Evolutionary conservation across 179 eudicot species (phyloP), one percentile per base, ranked within the genome.

Genomic region (Corrigiola litoralis): DNA sequence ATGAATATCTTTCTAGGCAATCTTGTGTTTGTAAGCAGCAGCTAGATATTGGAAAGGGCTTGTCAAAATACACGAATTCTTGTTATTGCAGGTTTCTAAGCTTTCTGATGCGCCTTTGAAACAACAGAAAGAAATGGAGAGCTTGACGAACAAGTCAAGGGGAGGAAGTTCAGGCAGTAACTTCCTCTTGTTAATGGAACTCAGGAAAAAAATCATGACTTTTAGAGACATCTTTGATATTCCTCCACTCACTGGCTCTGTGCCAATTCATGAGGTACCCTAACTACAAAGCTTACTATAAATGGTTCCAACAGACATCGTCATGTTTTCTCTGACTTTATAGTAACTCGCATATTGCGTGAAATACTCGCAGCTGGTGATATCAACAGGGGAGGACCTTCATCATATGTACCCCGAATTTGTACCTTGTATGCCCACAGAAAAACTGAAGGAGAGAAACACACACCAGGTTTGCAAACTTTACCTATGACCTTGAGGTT

Each of bases 191-290:
- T 77, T 83, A 80, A 83, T 77, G 71, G 90, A 86, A 68, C 76
- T 94, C 18, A 85, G 85, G 75, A 86, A 69, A 74, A 90, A 88
- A 64, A 74, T 86, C 62, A 74, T 76, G 63, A 72, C 72, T 63
- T 86, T 94, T 56, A 78, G 97, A 65, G 95, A 94, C 71, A 77
- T 90, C 23, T 80, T 90, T 32, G 99, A 94, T 73, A 70, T 94
- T 38, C 82, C 97, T 56, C 88, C 97, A 12, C 80, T 87, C n/a
- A 66, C 46, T 44, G 84, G 80, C 41, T 88, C 97, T 24, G 75
- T 84, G 72, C 84, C 95, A 23, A 76, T 82, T 33, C 80, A 79
- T 32, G 90, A 90, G 85, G 99, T 94, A 70, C 49, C 47, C 37
- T 65, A 36, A 2, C 13, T 31, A 2, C 17, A 18, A 53, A 37